Evolutionary conservation across 805 yeast species (phyloP), one percentile per base, ranked within the genome.

Genomic region (Torulaspora quercuum): DNA sequence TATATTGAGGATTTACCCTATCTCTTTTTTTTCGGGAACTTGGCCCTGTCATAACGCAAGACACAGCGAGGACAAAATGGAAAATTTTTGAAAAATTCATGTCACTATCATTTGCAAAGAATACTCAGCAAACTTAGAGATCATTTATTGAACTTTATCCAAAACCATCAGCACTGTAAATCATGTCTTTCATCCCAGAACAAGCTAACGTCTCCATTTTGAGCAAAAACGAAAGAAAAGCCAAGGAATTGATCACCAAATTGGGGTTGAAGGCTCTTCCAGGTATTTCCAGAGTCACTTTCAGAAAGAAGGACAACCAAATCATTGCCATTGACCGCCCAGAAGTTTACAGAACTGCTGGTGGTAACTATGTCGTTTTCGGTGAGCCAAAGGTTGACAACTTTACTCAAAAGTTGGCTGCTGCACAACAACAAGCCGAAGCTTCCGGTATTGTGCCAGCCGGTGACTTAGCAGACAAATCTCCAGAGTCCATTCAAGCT

Each of bases 371-470:
- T 76, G 81, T 90, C 57, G 97, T 90, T 53, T 89, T 90, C 59
- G 98, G 98, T 72, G 97, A 89, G 72, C 95, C 96, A 64, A 85
- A 87, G 77, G 83, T 85, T 55, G 97, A 90, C 69, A 95, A 90
- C 74, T 72, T 88, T 69, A 79, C 81, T 71, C 80, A 85, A 70
- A 81, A 88, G 75, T 75, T 84, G 68, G 84, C 81, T 65, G 84
- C 84, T 61, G 85, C 85, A 50, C 84, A 80, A 67, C 78, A 76
- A 49, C 73, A 74, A 53, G 75, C 75, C 46, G 68, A 68, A 52
- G 75, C 73, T 40, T 68, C 63, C 35, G 67, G 65, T 46, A 66
- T 61, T 35, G 69, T 65, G 38, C 67, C 67, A 41, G 68, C 69
- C 41, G 64, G 64, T 42, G 72, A 69, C 45, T 68, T 66, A 46